A percentile compares a stretch with the other conserved stretches of the same genome.
Conservation (phyloP, 2,329 filamentous ascomycete genomes). For the Colletotrichum sp. region DNA sequence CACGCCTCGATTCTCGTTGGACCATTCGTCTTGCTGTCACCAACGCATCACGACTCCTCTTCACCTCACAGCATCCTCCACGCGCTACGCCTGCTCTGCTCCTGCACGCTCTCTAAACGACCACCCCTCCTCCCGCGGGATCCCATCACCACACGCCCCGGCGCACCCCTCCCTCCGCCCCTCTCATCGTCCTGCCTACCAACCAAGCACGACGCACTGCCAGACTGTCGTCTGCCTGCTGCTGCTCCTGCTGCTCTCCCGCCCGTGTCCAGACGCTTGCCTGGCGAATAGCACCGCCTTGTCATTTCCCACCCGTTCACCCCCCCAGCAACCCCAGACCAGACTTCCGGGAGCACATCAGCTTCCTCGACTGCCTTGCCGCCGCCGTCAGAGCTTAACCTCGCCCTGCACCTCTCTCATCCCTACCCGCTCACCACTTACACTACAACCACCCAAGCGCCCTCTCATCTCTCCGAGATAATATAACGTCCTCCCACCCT, state of each 20-base stretch:
- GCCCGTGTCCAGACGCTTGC: conserved; percentile 11
- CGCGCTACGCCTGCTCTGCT: conserved; percentile 15
- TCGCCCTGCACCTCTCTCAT: conserved; percentile 2
- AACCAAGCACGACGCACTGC: not conserved
- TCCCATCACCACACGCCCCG: conserved; percentile 14
- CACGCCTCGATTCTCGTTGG: conserved; percentile 21
- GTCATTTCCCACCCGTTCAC: conserved; percentile 20
- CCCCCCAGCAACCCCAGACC: conserved; percentile 22
- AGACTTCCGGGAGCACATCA: conserved; percentile 17
- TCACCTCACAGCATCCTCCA: conserved; percentile 19
- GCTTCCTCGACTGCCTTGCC: conserved; percentile 14
- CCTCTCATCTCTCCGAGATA: conserved; percentile 33
- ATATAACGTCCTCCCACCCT: conserved; percentile 37
- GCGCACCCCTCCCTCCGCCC: conserved; percentile 13
- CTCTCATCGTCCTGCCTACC: conserved; percentile 10
- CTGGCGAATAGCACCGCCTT: conserved; percentile 10
- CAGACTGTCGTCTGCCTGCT: conserved; percentile 10
- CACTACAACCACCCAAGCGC: conserved; percentile 31
- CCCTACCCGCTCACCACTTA: conserved; percentile 11
- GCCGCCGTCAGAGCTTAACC: conserved; percentile 24
- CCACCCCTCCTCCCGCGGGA: not conserved
- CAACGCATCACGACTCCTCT: conserved; percentile 18
- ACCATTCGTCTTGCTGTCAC: conserved; percentile 12
- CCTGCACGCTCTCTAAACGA: not conserved
- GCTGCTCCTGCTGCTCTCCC: not conserved